phyloP scores from a whole-genome alignment of 2,329 filamentous ascomycete species.

The Xylaria sp. region DNA sequence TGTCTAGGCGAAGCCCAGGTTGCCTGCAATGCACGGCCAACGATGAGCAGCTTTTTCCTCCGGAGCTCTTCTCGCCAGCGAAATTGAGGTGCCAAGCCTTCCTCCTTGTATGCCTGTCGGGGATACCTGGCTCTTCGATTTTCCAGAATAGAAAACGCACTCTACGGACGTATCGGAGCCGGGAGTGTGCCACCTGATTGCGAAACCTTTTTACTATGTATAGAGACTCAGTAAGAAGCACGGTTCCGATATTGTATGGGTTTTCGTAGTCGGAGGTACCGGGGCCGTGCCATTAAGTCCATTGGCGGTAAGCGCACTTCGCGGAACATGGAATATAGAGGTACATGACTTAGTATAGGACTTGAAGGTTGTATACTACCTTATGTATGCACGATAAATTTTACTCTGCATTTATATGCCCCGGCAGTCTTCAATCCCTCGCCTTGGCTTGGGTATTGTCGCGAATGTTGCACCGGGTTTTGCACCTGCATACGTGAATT shows the following conservation, averaged over 20 bases:
- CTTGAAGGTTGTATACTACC: too few relatives aligned
- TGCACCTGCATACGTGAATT: conserved; percentile 2
- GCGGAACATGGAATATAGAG: background rate
- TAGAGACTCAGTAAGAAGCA: too few relatives aligned
- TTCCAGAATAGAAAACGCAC: too few relatives aligned
- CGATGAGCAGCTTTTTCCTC: conserved; percentile 14
- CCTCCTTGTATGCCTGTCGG: too few relatives aligned
- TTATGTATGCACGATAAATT: background rate
- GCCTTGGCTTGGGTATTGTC: background rate
- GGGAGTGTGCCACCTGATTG: too few relatives aligned
- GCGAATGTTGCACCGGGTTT: background rate
- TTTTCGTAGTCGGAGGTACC: too few relatives aligned
- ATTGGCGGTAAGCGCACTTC: background rate
- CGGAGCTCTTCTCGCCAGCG: background rate
- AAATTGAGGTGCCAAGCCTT: background rate
- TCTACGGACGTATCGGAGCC: too few relatives aligned
- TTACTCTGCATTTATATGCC: background rate
- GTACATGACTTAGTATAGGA: background rate
- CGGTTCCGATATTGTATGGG: too few relatives aligned
- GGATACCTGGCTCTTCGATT: too few relatives aligned
- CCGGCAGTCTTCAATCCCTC: background rate
- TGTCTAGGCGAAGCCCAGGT: too few relatives aligned
- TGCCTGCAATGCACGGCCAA: conserved; percentile 13
- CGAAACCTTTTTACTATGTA: too few relatives aligned
- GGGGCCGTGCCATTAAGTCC: background rate